These are phyloP conservation scores for Arabidopsis arenosa DNA, from an alignment of 345 rosid genomes.

Conservation along the genomic window DNA sequence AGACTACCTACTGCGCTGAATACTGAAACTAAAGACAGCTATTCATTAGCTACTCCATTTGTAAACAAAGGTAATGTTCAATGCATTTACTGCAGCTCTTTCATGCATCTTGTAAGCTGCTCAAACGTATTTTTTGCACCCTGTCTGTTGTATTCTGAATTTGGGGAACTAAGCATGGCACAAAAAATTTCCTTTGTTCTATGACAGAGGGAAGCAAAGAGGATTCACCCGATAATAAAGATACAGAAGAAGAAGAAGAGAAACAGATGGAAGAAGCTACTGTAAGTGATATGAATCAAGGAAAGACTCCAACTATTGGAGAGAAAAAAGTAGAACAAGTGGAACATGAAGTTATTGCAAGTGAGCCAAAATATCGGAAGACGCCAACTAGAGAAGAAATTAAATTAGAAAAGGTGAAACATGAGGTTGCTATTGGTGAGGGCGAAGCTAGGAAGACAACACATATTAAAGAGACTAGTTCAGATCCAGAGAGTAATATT, in stretches of 20 bases:
- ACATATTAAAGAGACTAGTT: constrained; percentile 18
- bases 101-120: constrained; percentile 13
- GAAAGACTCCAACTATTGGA: constrained; percentile 30
- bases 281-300: constrained; percentile 27
- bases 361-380: constrained; percentile 18
- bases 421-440: constrained; percentile 33
- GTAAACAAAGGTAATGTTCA: constrained; percentile 32
- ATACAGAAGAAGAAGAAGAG: constrained; percentile 38
- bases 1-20: constrained; percentile 4
- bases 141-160: constrained; percentile 16
- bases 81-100: neutral
- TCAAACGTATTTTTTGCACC: constrained; percentile 6
- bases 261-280: constrained; percentile 31
- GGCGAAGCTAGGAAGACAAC: constrained; percentile 15
- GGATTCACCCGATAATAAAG: constrained; percentile 7
- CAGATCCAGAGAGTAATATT: constrained; percentile 19
- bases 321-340: constrained; percentile 22
- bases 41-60: constrained; percentile 38
- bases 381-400: constrained; percentile 28
- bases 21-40: constrained; percentile 33
- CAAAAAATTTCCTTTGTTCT: neutral
- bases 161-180: constrained; percentile 6
- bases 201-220: constrained; percentile 30
- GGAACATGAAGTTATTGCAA: constrained; percentile 27
- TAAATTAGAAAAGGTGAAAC: constrained; percentile 28